Percentiles rank a stretch among this genome's conserved stretches.
These are phyloP conservation scores for Agarophyton chilense DNA, from an alignment of 23 red algal genomes.

Conservation along the genomic window DNA sequence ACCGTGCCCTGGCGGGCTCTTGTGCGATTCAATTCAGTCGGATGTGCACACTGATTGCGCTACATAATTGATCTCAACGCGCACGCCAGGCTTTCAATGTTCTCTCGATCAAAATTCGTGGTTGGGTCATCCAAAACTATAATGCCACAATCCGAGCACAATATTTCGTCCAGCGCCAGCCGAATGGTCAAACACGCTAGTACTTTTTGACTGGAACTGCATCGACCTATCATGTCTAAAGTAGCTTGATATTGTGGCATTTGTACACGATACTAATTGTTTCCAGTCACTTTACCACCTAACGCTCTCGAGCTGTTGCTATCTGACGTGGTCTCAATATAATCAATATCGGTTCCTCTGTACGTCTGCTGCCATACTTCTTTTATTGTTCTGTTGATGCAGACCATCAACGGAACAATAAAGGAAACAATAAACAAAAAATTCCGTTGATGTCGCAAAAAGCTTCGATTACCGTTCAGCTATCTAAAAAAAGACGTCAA, in stretches of 20 bases:
- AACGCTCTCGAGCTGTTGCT: too few relatives aligned
- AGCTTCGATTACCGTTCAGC: constrained; percentile 5
- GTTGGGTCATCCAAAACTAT: constrained; percentile 98
- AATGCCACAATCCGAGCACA: constrained; percentile 92
- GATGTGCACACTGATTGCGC: too few relatives aligned
- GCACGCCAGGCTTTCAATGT: constrained; percentile 82
- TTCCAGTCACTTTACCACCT: constrained; percentile 37
- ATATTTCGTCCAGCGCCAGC: constrained; percentile 88
- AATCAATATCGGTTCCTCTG: constrained; percentile 89
- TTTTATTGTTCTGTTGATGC: constrained; percentile 89
- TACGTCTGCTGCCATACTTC: constrained; percentile 98
- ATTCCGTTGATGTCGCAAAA: neutral
- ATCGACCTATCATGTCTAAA: constrained; percentile 96
- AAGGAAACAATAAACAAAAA: too few relatives aligned
- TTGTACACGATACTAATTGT: constrained; percentile 91
- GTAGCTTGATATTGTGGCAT: constrained; percentile 88
- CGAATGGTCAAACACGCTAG: constrained; percentile 96
- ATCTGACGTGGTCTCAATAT: constrained; percentile 97
- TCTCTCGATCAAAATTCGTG: constrained; percentile 93
- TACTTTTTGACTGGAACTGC: constrained; percentile 96
- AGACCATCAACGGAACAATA: too few relatives aligned
- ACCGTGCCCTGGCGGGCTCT: too few relatives aligned
- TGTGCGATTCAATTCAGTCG: too few relatives aligned
- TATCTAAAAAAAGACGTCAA: constrained; percentile 4
- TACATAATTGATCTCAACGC: constrained; percentile 80